A percentile compares a stretch with the other conserved stretches of the same genome.
Conservation (phyloP, 2,329 filamentous ascomycete genomes). For the Aspergillus amoenus region DNA sequence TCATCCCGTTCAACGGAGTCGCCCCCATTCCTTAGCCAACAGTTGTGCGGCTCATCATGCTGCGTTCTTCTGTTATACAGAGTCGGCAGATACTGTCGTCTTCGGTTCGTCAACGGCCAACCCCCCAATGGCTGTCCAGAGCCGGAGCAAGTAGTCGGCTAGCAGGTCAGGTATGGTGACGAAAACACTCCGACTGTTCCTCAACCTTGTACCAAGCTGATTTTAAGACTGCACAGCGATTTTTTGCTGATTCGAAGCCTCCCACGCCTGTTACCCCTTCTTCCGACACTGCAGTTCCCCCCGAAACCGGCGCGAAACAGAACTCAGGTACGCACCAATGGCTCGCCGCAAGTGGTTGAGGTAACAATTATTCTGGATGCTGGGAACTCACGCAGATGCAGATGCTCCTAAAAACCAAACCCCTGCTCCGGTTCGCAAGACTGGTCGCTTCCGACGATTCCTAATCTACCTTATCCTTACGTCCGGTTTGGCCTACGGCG, state of each 20-base stretch:
- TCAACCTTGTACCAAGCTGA: constrained; percentile 24
- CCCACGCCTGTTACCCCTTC: constrained; percentile 45
- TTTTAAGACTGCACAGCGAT: constrained; percentile 39
- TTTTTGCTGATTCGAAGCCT: constrained; percentile 51
- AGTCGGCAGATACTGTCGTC: constrained; percentile 45
- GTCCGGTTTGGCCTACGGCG: constrained; percentile 74
- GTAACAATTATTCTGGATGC: constrained; percentile 22
- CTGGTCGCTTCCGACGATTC: constrained; percentile 72
- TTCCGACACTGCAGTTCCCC: constrained; percentile 49
- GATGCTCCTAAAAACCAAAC: constrained; percentile 39
- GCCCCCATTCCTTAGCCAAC: constrained; percentile 28
- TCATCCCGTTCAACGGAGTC: constrained; percentile 23
- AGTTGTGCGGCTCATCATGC: constrained; percentile 52
- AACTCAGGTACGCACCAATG: constrained; percentile 37
- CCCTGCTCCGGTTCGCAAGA: constrained; percentile 59
- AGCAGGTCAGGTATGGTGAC: constrained; percentile 41
- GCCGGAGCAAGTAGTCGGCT: constrained; percentile 38
- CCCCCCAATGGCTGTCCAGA: constrained; percentile 45
- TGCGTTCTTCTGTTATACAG: constrained; percentile 54
- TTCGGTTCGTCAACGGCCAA: constrained; percentile 36
- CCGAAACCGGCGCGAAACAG: constrained; percentile 49
- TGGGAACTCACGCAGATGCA: constrained; percentile 37
- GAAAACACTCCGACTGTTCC: constrained; percentile 25
- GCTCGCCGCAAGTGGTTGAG: constrained; percentile 12
- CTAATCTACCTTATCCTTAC: constrained; percentile 75